These are phyloP conservation scores for Paecilomyces variotii DNA, from an alignment of 2,329 filamentous ascomycete genomes.

Conservation along the genomic window DNA sequence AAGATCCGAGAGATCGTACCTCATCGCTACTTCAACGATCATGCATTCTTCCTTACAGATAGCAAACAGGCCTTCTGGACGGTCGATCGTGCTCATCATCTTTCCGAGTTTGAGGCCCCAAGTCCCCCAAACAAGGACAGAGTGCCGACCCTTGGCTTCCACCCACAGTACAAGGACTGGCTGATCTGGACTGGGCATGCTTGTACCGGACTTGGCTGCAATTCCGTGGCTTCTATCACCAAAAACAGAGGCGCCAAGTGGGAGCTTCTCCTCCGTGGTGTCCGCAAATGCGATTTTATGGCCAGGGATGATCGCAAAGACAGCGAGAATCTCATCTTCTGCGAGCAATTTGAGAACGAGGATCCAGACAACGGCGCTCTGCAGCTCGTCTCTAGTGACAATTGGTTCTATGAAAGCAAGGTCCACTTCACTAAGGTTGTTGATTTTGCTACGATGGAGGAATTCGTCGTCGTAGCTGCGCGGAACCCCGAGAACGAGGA, in stretches of 20 bases:
- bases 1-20: slow-evolving; percentile 64
- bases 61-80: slow-evolving; percentile 68
- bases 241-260: slow-evolving; percentile 72
- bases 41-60: slow-evolving; percentile 75
- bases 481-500: slow-evolving; percentile 53
- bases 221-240: slow-evolving; percentile 66
- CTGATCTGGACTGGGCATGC: slow-evolving; percentile 76
- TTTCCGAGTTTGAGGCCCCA: slow-evolving; percentile 66
- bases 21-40: slow-evolving; percentile 73
- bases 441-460: slow-evolving; percentile 88
- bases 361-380: slow-evolving; percentile 52
- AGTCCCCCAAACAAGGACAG: slow-evolving; percentile 45
- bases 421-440: slow-evolving; percentile 63
- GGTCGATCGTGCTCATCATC: slow-evolving; percentile 64
- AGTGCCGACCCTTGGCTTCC: slow-evolving; percentile 62
- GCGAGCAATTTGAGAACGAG: slow-evolving; percentile 56
- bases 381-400: slow-evolving; percentile 66
- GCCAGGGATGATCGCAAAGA: slow-evolving; percentile 53
- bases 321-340: slow-evolving; percentile 57
- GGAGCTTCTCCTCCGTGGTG: slow-evolving; percentile 65
- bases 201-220: slow-evolving; percentile 63
- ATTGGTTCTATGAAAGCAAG: slow-evolving; percentile 64
- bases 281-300: slow-evolving; percentile 80
- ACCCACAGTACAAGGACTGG: slow-evolving; percentile 80
- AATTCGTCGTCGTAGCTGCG: slow-evolving; percentile 87